Evolutionary conservation across 106 monocot genomes (phyloP).

Genomic region (Dendrobium officinale): DNA sequence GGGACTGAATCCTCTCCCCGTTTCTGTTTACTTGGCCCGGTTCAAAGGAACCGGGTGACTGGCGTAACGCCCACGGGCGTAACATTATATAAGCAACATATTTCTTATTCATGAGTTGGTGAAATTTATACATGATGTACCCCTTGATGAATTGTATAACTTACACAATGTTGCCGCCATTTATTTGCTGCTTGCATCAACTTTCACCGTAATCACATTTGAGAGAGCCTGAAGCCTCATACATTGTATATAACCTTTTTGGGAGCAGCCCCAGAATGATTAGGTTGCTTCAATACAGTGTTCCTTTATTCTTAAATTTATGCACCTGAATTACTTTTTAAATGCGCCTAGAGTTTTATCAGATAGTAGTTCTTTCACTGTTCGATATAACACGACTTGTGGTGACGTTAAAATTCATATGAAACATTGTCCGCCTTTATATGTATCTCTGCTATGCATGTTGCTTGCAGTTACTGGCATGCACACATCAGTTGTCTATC

Average conservation of each 20-base stretch:
- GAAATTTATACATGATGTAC: background rate
- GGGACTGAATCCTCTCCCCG: no score
- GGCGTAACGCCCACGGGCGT: no score
- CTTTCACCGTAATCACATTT: background rate
- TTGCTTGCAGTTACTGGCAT: background rate
- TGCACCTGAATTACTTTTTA: background rate
- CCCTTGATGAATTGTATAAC: background rate
- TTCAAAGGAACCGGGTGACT: no score
- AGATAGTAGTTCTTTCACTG: background rate
- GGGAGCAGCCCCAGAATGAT: background rate
- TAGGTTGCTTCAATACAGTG: background rate
- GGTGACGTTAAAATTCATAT: background rate
- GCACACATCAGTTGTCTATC: background rate
- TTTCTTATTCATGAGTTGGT: background rate
- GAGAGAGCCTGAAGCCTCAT: background rate
- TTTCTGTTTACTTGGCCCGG: no score
- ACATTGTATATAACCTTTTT: background rate
- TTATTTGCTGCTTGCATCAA: background rate
- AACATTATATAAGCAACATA: no score
- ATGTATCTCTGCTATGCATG: background rate
- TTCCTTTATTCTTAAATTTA: background rate
- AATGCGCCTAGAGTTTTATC: background rate
- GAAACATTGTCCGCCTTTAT: background rate
- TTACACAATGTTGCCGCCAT: background rate
- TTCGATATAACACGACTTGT: background rate